Base-by-base conservation (phyloP, 78 protist species). In the Emiliania huxleyi region DNA sequence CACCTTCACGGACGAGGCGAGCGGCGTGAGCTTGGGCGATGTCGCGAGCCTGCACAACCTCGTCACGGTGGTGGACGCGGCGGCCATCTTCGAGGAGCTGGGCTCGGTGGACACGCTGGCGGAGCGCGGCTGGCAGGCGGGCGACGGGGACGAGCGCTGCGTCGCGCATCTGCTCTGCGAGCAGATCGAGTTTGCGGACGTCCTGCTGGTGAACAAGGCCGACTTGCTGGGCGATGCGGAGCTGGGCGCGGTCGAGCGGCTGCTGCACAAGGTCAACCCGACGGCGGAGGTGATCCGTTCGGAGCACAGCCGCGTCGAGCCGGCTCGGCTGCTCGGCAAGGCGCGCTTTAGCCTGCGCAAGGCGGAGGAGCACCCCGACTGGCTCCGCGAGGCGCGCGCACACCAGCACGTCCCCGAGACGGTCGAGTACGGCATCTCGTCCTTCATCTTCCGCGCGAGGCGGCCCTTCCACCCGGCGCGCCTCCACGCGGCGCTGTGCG, bases 151-250 rank as follows among this genome's bases (percentile, higher is more conserved):
- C 44, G 69, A 97, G 48, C 91, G 81, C 15, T 87, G 96, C 75
- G 92, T 98, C 26, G 5, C 69, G 69, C 69, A 55, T 11, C 69
- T 55, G 69, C 69, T 55, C 33, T 12, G 21, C 21, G 69, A 55
- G 33, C 69, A 55, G 69, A 48, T 97, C 42, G 99, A 98, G 90
- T 96, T 95, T 45, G 97, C 98, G 40, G 83, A 97, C 85, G 97
- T 98, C 15, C 81, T 98, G n/a, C 35, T 97, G 5, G 89, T 98
- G 73, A 98, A 98, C 96, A 98, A 98, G 94, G 69, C 19, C 38
- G 95, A 92, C 73, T n/a, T n/a, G n/a, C n/a, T n/a, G n/a, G n/a
- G n/a, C 84, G 26, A 4, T 1, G 45, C 0, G 25, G 45, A 75
- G 84, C 6, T 15, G 35, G 84, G 11, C 26, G 45, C 26, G 8